A percentile compares a stretch with the other conserved stretches of the same genome.
These are phyloP conservation scores for Fusarium azukiicola DNA, from an alignment of 2,329 filamentous ascomycete genomes.

Conservation along the genomic window DNA sequence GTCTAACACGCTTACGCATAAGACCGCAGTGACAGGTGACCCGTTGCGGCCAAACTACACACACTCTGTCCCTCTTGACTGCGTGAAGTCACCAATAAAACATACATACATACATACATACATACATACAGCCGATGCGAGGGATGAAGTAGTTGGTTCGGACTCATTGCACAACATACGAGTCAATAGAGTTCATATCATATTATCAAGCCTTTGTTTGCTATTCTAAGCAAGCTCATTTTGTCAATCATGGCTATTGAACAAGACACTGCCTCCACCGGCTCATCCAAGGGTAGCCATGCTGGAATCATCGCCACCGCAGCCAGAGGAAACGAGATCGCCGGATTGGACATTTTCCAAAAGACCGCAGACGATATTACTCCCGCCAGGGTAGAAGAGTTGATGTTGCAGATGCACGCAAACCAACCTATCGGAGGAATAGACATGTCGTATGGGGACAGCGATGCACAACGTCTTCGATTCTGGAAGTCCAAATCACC, in stretches of 20 bases:
- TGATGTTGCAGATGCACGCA: background rate
- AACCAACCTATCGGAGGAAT: background rate
- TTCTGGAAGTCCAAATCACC: background rate
- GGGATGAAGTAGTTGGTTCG: too few relatives aligned
- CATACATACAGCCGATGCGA: too few relatives aligned
- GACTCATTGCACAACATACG: background rate
- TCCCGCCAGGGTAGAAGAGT: background rate
- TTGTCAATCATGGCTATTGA: background rate
- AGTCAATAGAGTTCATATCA: background rate
- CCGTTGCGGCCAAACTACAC: too few relatives aligned
- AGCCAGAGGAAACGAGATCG: background rate
- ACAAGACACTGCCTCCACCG: background rate
- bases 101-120: too few relatives aligned
- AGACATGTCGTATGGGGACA: conserved; percentile 4
- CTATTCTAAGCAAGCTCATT: background rate
- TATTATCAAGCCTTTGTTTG: background rate
- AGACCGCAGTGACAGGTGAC: too few relatives aligned
- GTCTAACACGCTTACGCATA: too few relatives aligned
- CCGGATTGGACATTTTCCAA: background rate
- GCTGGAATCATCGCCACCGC: background rate
- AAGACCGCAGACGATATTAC: background rate
- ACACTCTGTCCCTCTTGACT: too few relatives aligned
- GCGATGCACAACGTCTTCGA: background rate
- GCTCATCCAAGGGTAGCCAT: background rate
- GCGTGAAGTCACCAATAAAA: too few relatives aligned